A percentile compares a stretch with the other conserved stretches of the same genome.
Conservation (phyloP, 768 basidiomycete species). For the Calocybe gangraenosa region DNA sequence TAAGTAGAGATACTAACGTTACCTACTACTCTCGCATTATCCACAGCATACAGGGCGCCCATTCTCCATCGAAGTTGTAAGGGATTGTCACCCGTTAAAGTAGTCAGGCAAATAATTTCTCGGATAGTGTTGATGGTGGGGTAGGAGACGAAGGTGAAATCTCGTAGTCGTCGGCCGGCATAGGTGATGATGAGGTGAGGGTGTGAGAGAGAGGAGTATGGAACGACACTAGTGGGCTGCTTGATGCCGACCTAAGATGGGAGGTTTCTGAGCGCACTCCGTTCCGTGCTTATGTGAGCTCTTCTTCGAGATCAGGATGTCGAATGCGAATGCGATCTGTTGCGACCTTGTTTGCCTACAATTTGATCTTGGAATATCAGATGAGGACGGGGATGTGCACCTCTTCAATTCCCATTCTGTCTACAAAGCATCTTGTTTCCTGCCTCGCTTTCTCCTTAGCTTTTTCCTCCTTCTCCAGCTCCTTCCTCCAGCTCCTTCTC, state of each 20-base stretch:
- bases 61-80: no score
- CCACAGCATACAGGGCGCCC: no score
- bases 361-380: neutral
- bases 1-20: no score
- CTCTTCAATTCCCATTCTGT: slow-evolving; percentile 82
- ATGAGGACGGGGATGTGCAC: slow-evolving; percentile 31
- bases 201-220: neutral
- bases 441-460: slow-evolving; percentile 44
- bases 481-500: no score
- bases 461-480: slow-evolving; percentile 38
- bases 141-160: neutral
- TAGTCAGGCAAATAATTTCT: no score
- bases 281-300: slow-evolving; percentile 52
- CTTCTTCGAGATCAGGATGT: slow-evolving; percentile 69
- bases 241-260: slow-evolving; percentile 19
- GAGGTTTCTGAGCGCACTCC: slow-evolving; percentile 61
- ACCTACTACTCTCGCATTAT: no score
- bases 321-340: slow-evolving; percentile 70
- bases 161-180: neutral
- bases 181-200: neutral
- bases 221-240: neutral
- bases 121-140: neutral
- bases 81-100: no score
- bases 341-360: slow-evolving; percentile 79
- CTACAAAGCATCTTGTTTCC: slow-evolving; percentile 66